Base-by-base conservation (phyloP, 805 yeast genomes). In the Lachancea kluyveri region DNA sequence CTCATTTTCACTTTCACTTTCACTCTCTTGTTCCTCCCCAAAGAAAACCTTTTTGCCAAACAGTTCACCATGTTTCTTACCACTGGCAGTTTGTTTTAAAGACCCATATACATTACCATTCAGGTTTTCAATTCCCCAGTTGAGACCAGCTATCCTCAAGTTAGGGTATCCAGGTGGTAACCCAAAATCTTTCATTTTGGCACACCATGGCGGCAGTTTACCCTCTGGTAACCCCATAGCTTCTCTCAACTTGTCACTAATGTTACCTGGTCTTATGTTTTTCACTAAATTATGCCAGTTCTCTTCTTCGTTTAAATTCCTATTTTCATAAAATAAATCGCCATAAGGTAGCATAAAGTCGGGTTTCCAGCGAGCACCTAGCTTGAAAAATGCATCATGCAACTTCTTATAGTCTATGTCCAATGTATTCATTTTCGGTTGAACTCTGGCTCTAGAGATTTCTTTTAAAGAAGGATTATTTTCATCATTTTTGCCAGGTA, bases 391-490 rank as follows among this genome's bases (percentile, higher is more conserved):
- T 0, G 96, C 95, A 53, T 84, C 83, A 50, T 85, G 77, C 13
- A 90, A 57, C 41, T 76, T 81, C 40, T 73, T 79, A 52, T 81
- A 88, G 56, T 90, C 96, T 15, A 92, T 71, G 52, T 90, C 97
- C 14, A 90, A 55, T 31, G 77, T 67, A 1, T 94, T 94, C 76
- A 86, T 66, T 52, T 84, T 85, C 0, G 96, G 96, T 54, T 85
- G 96, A 0, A 87, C 94, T 31, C 82, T 67, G 35, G 83, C 90
- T 40, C 96, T 68, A 54, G 79, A 79, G 48, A 72, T 68, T 47
- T 83, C 92, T 50, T 81, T 77, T 43, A 86, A 52, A 9, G 71
- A 61, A 2, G 52, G 53, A 3, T 71, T 77, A 26, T 77, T 77
- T 2, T 18, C 35, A 1, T 35, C 40, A 8, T 26, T 17, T 3